phyloP scores from a whole-genome alignment of 495 filamentous ascomycete genomes.

The Penicillium coffeae region DNA sequence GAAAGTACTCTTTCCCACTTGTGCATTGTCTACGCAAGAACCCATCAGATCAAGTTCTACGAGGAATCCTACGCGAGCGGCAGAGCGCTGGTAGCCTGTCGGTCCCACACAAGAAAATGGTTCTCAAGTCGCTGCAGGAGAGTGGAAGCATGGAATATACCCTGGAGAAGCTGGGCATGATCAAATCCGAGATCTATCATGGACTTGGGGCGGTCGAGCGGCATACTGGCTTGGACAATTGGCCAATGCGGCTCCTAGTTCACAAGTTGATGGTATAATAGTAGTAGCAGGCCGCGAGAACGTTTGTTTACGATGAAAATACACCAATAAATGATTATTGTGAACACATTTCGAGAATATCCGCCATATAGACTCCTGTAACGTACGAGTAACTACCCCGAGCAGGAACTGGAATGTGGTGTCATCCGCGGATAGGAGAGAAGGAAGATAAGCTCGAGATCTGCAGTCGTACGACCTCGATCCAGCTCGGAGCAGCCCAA shows the following conservation, averaged over 20 bases:
- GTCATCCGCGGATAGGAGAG: too few species aligned
- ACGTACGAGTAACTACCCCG: too few species aligned
- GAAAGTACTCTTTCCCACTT: constrained; percentile 34
- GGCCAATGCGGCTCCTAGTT: constrained; percentile 17
- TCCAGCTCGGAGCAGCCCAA: constrained; percentile 4
- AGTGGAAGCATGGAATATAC: constrained; percentile 19
- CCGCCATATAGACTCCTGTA: too few species aligned
- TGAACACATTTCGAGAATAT: too few species aligned
- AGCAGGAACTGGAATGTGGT: too few species aligned
- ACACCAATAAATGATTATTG: too few species aligned
- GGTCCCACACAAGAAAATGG: constrained; percentile 12
- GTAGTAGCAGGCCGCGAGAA: too few species aligned
- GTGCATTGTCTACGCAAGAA: constrained; percentile 16
- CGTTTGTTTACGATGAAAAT: too few species aligned
- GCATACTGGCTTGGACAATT: constrained; percentile 12
- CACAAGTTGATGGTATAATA: neutral
- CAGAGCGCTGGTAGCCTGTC: constrained; percentile 1
- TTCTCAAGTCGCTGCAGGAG: constrained; percentile 9
- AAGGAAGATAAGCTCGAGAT: too few species aligned
- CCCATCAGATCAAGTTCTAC: constrained; percentile 5
- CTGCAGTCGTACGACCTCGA: too few species aligned
- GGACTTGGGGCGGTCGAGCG: constrained; percentile 5
- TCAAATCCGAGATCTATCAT: constrained; percentile 8
- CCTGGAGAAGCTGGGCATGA: constrained; percentile 3
- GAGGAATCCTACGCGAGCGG: constrained; percentile 12